These are phyloP conservation scores for Sphagnum fallax DNA, from an alignment of 228 moss, liverwort and hornwort species.

Conservation along the genomic window DNA sequence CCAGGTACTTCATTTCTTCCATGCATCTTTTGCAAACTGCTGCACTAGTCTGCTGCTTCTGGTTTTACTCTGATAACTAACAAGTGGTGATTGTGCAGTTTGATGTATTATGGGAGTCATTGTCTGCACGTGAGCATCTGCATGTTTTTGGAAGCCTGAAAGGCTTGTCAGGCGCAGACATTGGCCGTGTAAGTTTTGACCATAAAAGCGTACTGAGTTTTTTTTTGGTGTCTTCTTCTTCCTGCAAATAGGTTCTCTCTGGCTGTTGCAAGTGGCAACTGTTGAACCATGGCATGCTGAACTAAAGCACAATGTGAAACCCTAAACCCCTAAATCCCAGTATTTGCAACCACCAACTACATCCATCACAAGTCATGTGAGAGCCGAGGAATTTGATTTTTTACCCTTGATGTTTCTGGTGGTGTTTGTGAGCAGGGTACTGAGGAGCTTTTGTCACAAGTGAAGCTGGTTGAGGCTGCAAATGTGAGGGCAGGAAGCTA, in stretches of 20 bases:
- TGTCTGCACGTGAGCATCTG: slow-evolving; percentile 87
- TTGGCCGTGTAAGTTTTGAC: slow-evolving; percentile 41
- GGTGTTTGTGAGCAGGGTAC: slow-evolving; percentile 44
- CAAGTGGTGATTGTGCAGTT: slow-evolving; percentile 40
- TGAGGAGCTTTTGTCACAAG: slow-evolving; percentile 61
- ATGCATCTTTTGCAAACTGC: neutral
- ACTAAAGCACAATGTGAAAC: too few species aligned
- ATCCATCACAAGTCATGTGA: too few species aligned
- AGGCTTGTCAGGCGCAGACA: slow-evolving; percentile 58
- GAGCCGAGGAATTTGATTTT: too few species aligned
- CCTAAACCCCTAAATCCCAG: too few species aligned
- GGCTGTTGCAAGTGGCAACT: too few species aligned
- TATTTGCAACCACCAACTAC: too few species aligned
- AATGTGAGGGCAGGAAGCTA: slow-evolving; percentile 86
- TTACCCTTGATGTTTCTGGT: too few species aligned
- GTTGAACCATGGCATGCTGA: too few species aligned
- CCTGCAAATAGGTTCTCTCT: neutral
- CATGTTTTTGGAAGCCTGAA: slow-evolving; percentile 82
- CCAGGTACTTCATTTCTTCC: slow-evolving; percentile 20
- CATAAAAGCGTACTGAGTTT: too few species aligned
- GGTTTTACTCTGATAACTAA: neutral
- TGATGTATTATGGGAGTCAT: slow-evolving; percentile 85
- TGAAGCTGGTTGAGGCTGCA: slow-evolving; percentile 71
- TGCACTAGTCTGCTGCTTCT: neutral
- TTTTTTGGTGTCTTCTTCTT: neutral